Evolutionary conservation across 176 grass and related monocot species (phyloP).

Genomic region (Eremochloa ophiuroides): DNA sequence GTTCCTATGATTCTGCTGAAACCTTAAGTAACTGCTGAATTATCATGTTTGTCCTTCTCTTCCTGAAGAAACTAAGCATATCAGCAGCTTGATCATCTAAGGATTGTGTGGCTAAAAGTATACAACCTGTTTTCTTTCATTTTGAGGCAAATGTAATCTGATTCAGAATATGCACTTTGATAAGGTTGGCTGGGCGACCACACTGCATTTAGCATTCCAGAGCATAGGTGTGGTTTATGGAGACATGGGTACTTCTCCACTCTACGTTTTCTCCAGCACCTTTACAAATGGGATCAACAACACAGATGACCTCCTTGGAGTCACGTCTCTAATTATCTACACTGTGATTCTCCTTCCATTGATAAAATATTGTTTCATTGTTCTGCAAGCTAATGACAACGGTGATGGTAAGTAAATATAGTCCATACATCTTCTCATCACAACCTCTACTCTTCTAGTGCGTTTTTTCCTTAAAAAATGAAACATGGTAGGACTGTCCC

Average conservation of each 20-base stretch:
- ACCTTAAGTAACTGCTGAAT: neutral
- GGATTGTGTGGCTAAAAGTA: neutral
- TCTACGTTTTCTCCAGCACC: constrained; percentile 71
- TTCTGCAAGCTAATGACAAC: constrained; percentile 63
- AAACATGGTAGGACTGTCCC: neutral
- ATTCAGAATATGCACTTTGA: constrained; percentile 3
- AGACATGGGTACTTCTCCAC: constrained; percentile 66
- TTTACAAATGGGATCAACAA: constrained; percentile 50
- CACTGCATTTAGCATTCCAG: constrained; percentile 56
- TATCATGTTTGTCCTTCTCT: neutral
- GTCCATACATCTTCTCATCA: constrained; percentile 3
- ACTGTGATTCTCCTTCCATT: constrained; percentile 56
- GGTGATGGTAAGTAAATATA: constrained; percentile 54
- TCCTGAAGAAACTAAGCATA: neutral
- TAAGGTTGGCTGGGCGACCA: constrained; percentile 55
- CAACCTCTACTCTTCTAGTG: neutral
- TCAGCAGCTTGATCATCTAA: neutral
- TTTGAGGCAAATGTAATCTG: constrained; percentile 3
- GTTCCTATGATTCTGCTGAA: neutral
- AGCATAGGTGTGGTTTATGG: constrained; percentile 74
- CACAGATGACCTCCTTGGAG: constrained; percentile 52
- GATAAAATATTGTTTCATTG: constrained; percentile 66
- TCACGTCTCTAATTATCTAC: constrained; percentile 63
- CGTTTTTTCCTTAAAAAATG: neutral
- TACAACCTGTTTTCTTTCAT: neutral